phyloP scores from a whole-genome alignment of 352 stramenopile genomes.

The Globisporangium nodosum region DNA sequence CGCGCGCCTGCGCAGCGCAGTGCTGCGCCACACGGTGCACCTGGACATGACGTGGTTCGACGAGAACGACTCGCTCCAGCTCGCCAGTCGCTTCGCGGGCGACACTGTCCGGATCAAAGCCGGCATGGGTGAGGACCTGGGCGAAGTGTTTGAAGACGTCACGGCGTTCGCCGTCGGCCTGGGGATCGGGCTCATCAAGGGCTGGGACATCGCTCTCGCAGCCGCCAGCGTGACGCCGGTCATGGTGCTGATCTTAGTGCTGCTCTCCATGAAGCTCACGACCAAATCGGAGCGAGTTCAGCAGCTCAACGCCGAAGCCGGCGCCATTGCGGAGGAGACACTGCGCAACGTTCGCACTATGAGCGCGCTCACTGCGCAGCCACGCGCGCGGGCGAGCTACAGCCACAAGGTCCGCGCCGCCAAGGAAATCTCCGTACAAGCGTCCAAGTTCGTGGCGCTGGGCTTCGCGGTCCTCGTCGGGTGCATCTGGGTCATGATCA shows the following conservation, averaged over 20 bases:
- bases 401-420: conserved; percentile 13
- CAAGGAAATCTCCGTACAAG: conserved; percentile 7
- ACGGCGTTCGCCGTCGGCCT: conserved; percentile 5
- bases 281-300: conserved; percentile 7
- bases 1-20: conserved; percentile 9
- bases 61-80: conserved; percentile 12
- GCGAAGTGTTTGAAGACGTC: not conserved
- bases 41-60: conserved; percentile 25
- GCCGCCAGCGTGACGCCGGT: conserved; percentile 23
- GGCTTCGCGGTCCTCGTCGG: conserved; percentile 19
- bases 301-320: conserved; percentile 21
- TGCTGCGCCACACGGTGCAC: conserved; percentile 17
- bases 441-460: conserved; percentile 11
- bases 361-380: conserved; percentile 15
- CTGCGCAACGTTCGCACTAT: conserved; percentile 22
- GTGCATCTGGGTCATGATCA: conserved; percentile 44
- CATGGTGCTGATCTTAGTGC: conserved; percentile 6
- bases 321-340: conserved; percentile 25
- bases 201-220: conserved; percentile 25
- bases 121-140: conserved; percentile 21
- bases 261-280: conserved; percentile 14
- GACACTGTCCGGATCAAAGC: conserved; percentile 28
- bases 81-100: conserved; percentile 17
- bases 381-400: conserved; percentile 9
- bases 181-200: conserved; percentile 19